A percentile compares a stretch with the other conserved stretches of the same genome.
These are phyloP conservation scores for Aspergillus sp. DNA, from an alignment of 2,329 filamentous ascomycete species.

Conservation along the genomic window DNA sequence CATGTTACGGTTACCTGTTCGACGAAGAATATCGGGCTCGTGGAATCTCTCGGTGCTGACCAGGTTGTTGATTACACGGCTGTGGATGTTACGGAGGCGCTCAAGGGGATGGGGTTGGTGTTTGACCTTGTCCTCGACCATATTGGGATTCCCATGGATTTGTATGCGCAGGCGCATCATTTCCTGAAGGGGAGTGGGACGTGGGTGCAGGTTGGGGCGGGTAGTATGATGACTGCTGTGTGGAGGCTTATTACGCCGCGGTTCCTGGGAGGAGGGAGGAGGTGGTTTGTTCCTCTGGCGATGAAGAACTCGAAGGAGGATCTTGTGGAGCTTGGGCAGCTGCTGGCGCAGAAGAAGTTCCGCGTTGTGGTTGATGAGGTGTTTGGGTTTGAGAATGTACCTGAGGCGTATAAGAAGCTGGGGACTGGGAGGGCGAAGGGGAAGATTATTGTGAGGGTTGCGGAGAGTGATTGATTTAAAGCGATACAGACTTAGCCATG, in stretches of 20 bases:
- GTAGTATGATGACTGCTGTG: constrained; percentile 30
- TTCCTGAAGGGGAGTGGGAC: constrained; percentile 52
- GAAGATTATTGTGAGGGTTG: constrained; percentile 55
- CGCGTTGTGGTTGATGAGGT: constrained; percentile 56
- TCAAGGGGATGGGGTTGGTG: constrained; percentile 50
- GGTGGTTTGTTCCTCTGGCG: constrained; percentile 35
- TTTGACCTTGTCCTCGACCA: constrained; percentile 61
- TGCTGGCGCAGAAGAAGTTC: constrained; percentile 60
- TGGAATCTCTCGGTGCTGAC: constrained; percentile 61
- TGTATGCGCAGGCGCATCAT: constrained; percentile 55
- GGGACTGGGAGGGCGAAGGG: constrained; percentile 57
- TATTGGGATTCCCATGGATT: constrained; percentile 49
- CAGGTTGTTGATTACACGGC: constrained; percentile 62
- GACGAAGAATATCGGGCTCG: constrained; percentile 56
- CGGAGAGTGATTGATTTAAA: not conserved
- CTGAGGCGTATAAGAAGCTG: constrained; percentile 59
- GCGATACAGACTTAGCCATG: not conserved
- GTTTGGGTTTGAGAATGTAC: constrained; percentile 57
- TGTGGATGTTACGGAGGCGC: constrained; percentile 46
- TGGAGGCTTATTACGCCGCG: constrained; percentile 45
- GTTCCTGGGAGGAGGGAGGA: constrained; percentile 52
- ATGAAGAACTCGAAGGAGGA: constrained; percentile 44
- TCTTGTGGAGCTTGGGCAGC: constrained; percentile 51
- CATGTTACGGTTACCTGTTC: constrained; percentile 62
- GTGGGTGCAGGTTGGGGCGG: constrained; percentile 55